Conservation (phyloP, 805 yeast species). For the Starmerella asiatica region DNA sequence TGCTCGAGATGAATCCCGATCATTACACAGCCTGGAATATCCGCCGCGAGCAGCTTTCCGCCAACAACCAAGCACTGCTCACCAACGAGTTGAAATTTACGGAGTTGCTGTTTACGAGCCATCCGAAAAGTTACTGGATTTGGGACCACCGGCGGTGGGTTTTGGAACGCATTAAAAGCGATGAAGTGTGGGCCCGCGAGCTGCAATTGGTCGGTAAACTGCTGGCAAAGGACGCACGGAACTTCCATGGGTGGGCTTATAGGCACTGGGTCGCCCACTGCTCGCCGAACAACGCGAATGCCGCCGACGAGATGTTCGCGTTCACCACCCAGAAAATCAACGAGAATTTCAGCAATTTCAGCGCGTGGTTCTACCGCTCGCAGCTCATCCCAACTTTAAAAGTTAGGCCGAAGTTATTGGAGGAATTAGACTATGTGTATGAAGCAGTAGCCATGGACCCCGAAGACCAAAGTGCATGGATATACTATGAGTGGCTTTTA, state of each 20-base stretch:
- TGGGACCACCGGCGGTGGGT: slow-evolving; percentile 92
- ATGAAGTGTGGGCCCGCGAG: slow-evolving; percentile 56
- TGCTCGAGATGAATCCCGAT: slow-evolving; percentile 67
- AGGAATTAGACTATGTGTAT: slow-evolving; percentile 56
- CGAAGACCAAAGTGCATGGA: slow-evolving; percentile 88
- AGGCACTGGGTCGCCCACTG: slow-evolving; percentile 51
- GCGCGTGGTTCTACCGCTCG: slow-evolving; percentile 90
- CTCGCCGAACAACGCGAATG: slow-evolving; percentile 23
- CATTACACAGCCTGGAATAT: slow-evolving; percentile 82
- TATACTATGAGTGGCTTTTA: slow-evolving; percentile 70
- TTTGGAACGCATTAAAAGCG: slow-evolving; percentile 29
- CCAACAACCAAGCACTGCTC: slow-evolving; percentile 23
- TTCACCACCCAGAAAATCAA: slow-evolving; percentile 71
- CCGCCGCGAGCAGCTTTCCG: slow-evolving; percentile 48
- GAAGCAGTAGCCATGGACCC: slow-evolving; percentile 88
- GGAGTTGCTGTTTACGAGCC: slow-evolving; percentile 42
- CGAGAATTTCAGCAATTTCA: slow-evolving; percentile 75
- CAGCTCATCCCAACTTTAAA: slow-evolving; percentile 45
- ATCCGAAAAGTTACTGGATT: slow-evolving; percentile 91
- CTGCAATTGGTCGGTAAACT: slow-evolving; percentile 54
- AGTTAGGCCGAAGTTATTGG: slow-evolving; percentile 26
- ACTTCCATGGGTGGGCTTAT: slow-evolving; percentile 94
- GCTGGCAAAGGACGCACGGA: slow-evolving; percentile 61
- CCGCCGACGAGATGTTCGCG: slow-evolving; percentile 34
- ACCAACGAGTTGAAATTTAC: slow-evolving; percentile 50